Percentiles rank a stretch among this genome's conserved stretches.
These are phyloP conservation scores for Sporothrix phasma DNA, from an alignment of 2,329 filamentous ascomycete genomes.

Conservation along the genomic window DNA sequence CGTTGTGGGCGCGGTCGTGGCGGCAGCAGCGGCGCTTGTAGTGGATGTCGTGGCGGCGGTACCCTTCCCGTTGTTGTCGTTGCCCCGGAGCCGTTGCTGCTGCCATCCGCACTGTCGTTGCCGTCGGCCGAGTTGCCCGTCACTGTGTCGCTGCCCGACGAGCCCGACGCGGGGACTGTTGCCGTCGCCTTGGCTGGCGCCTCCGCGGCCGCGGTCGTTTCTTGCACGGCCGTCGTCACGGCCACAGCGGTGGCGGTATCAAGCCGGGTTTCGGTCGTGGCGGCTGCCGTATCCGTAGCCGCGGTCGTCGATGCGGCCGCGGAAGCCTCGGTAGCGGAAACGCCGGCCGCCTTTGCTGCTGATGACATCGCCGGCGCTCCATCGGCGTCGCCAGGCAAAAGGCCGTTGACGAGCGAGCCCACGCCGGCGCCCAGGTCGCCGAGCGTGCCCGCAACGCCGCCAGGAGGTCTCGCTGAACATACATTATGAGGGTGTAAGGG, in stretches of 20 bases:
- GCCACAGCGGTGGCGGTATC: neutral
- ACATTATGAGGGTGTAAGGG: neutral
- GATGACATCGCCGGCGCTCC: neutral
- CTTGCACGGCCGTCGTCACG: neutral
- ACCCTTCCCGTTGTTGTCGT: neutral
- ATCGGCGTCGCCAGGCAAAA: neutral
- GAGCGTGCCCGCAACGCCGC: neutral
- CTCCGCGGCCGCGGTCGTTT: neutral
- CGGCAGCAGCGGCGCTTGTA: neutral
- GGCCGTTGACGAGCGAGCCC: neutral
- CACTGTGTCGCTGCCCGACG: neutral
- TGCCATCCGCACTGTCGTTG: neutral
- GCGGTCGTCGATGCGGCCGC: neutral
- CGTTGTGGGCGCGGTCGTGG: neutral
- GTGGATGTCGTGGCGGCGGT: neutral
- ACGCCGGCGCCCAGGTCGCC: neutral
- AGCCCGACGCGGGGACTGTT: neutral
- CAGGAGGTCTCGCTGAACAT: constrained; percentile 6
- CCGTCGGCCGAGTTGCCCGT: constrained; percentile 5
- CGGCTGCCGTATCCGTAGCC: neutral
- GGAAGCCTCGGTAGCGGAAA: neutral
- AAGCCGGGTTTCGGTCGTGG: neutral
- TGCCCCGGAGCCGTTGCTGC: neutral
- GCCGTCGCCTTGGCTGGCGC: neutral
- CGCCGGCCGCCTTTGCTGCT: neutral